Conservation (phyloP, 225 moss, liverwort and hornwort species). For the Neckera pumila region DNA sequence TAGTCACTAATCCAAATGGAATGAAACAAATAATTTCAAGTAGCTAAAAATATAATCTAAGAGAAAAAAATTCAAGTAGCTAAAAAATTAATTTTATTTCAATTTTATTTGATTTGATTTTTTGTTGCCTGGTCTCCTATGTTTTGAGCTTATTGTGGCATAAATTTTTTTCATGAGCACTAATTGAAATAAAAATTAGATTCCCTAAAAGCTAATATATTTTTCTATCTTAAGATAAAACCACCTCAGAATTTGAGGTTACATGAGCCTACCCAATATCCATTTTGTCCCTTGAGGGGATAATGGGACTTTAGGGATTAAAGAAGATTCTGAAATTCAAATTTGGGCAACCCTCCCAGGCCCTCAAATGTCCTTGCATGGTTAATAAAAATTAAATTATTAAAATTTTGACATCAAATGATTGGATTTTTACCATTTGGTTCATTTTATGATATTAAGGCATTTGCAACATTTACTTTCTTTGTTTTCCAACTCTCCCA, state of each 20-base stretch:
- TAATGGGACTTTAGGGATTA: background rate
- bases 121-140: too few species aligned
- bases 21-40: fast-evolving
- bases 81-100: too few species aligned
- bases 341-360: fast-evolving
- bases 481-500: background rate
- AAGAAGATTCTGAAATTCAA: background rate
- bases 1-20: too few species aligned
- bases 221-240: too few species aligned
- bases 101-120: too few species aligned
- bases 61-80: too few species aligned
- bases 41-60: too few species aligned
- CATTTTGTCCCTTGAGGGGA: fast-evolving
- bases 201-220: too few species aligned
- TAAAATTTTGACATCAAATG: background rate
- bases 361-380: background rate
- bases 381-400: background rate
- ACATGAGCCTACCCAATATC: too few species aligned
- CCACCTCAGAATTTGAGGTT: background rate
- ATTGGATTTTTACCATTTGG: background rate
- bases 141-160: too few species aligned
- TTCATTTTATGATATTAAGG: background rate
- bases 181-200: too few species aligned
- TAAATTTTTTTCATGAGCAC: too few species aligned
- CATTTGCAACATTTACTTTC: background rate